These are phyloP conservation scores for Zizania palustris DNA, from an alignment of 202 grass and related monocot species.

Conservation along the genomic window DNA sequence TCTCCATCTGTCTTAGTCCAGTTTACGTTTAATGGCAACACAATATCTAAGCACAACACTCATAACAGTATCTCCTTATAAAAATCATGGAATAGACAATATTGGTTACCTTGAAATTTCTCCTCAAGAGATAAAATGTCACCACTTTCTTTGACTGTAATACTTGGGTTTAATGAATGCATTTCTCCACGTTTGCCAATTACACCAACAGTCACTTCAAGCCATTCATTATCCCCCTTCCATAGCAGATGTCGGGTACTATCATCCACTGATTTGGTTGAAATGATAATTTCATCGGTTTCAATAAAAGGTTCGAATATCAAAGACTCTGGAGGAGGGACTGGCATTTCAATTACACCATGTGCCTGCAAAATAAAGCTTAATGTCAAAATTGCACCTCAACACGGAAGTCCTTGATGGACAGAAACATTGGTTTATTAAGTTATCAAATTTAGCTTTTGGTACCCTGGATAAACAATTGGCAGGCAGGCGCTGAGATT, in stretches of 20 bases:
- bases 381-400: constrained; percentile 27
- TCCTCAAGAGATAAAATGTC: constrained; percentile 97
- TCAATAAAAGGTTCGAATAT: constrained; percentile 96
- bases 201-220: constrained; percentile 90
- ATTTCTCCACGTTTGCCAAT: constrained; percentile 76
- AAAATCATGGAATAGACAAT: background rate
- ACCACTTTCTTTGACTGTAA: constrained; percentile 92
- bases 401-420: constrained; percentile 4
- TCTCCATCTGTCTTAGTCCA: background rate
- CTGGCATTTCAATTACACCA: constrained; percentile 95
- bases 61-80: background rate
- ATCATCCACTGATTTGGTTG: constrained; percentile 54
- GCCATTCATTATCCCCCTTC: constrained; percentile 77
- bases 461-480: constrained; percentile 87
- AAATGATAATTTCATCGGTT: constrained; percentile 87
- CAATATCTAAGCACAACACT: background rate
- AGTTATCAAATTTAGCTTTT: constrained; percentile 24
- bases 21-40: background rate
- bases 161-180: constrained; percentile 88
- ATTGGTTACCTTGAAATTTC: constrained; percentile 84
- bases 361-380: constrained; percentile 61
- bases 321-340: constrained; percentile 68
- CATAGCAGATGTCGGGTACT: constrained; percentile 60
- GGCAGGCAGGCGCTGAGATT: constrained; percentile 63
- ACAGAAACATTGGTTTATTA: background rate